phyloP scores from a whole-genome alignment of 2,329 filamentous ascomycete genomes.

The Periconia sp. region DNA sequence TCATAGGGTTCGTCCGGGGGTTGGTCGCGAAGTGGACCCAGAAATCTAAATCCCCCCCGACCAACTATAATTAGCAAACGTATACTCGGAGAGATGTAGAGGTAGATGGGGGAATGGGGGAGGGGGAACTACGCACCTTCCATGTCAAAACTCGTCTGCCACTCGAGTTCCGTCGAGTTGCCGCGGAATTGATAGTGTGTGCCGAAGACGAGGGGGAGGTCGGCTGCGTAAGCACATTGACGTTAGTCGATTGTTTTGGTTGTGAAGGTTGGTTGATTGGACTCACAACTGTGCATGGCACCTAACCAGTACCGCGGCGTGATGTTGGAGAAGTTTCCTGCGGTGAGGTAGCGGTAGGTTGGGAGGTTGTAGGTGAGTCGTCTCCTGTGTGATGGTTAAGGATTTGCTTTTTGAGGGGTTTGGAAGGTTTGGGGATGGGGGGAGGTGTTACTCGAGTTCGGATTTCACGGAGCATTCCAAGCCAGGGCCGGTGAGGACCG shows the following conservation, averaged over 20 bases:
- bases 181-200: background rate
- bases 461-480: background rate
- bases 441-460: background rate
- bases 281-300: background rate
- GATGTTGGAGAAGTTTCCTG: constrained; percentile 4
- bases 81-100: too few relatives aligned
- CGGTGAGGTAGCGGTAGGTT: constrained; percentile 2
- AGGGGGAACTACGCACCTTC: background rate
- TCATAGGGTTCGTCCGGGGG: background rate
- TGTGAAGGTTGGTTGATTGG: background rate
- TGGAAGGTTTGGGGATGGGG: background rate
- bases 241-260: too few relatives aligned
- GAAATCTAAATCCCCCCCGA: background rate
- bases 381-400: background rate
- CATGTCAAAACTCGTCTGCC: background rate
- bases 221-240: background rate
- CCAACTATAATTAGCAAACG: background rate
- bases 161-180: constrained; percentile 1
- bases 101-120: background rate
- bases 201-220: background rate
- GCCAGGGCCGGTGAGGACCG: too few relatives aligned
- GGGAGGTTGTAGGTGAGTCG: background rate
- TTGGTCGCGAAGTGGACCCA: background rate
- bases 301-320: constrained; percentile 1
- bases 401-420: background rate